Base-by-base conservation (phyloP, 495 filamentous ascomycete genomes). In the Umbilicaria muhlenbergii region DNA sequence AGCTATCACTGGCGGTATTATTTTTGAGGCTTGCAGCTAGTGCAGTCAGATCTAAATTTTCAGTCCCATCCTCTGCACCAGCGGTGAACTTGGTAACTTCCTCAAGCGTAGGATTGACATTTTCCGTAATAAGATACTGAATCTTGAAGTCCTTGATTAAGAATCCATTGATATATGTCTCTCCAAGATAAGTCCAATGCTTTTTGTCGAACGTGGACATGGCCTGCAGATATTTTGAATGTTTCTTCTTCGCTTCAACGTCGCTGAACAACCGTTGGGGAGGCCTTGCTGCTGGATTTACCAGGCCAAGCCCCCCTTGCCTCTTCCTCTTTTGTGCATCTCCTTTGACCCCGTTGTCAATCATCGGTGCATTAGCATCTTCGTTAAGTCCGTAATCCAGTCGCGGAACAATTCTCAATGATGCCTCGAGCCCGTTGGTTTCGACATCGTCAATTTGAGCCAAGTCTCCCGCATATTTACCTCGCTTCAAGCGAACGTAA, bases 81-180 rank as follows among this genome's bases (percentile, higher is more conserved):
- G 78, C 74, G n/a, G 87, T 80, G 60, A 96, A 96, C 60, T 76
- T 83, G 11, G 87, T 89, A 12, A 96, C 91, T 57, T 99, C 92
- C 59, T 95, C 91, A 28, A 99, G 68, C 0, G 81, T 83, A 3
- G 92, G 92, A 55, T 92, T 91, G 36, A 96, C 92, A 53, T 88
- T 78, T 54, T 84, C 84, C 18, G 85, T 81, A 15, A 73, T 71
- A 34, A 99, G 64, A 52, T 81, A 72, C 50, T 86, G 83, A 40
- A 96, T 78, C 52, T 87, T 91, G 67, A 94, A 80, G 41, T 92
- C 86, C 62, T 95, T 94, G 56, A 94, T 77, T 31, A 89, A 75
- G 64, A 92, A 95, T 11, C 92, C 92, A 53, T 92, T 83, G 41
- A 89, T 70, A 46, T 95, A 99, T 16, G 81, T 83, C 10, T 99